Evolutionary conservation across 2,329 filamentous ascomycete species (phyloP).

Genomic region (Penicillium sp.): DNA sequence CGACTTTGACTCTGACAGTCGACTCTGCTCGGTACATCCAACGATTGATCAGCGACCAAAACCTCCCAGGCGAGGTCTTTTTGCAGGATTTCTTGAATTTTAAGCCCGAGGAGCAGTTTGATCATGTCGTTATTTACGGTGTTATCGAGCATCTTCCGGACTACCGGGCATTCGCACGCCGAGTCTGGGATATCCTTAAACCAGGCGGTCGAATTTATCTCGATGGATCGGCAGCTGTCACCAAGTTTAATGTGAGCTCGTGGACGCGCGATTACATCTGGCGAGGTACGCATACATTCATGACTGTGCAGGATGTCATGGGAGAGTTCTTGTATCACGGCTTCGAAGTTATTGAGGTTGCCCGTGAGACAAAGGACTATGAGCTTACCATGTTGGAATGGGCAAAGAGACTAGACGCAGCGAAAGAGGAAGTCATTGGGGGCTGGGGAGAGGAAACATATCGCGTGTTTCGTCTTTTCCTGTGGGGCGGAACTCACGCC

Average conservation of each 20-base stretch:
- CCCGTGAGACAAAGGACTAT: slow-evolving; percentile 13
- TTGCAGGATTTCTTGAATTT: slow-evolving; percentile 10
- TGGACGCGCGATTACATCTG: slow-evolving; percentile 17
- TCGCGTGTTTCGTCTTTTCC: slow-evolving; percentile 9
- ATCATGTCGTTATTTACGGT: slow-evolving; percentile 10
- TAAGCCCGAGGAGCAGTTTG: slow-evolving; percentile 9
- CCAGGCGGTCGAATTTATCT: slow-evolving; percentile 17
- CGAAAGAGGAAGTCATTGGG: slow-evolving; percentile 10
- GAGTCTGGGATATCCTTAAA: slow-evolving; percentile 17
- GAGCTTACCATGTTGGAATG: slow-evolving; percentile 19
- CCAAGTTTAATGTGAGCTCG: slow-evolving; percentile 11
- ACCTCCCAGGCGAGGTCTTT: slow-evolving; percentile 12
- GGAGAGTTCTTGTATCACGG: slow-evolving; percentile 14
- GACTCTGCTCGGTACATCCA: slow-evolving; percentile 10
- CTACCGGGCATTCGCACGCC: slow-evolving; percentile 13
- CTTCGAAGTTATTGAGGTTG: slow-evolving; percentile 9
- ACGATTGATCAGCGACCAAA: slow-evolving; percentile 4
- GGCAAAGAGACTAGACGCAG: slow-evolving; percentile 12
- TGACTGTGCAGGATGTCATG: slow-evolving; percentile 18
- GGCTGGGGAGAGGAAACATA: slow-evolving; percentile 12
- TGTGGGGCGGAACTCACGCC: slow-evolving; percentile 11
- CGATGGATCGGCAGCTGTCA: slow-evolving; percentile 14
- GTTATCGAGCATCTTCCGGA: slow-evolving; percentile 20
- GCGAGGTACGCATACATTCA: slow-evolving; percentile 15
- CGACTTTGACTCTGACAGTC: slow-evolving; percentile 9